Percentiles rank a stretch among this genome's conserved stretches.
These are phyloP conservation scores for Lathyrus aphaca DNA, from an alignment of 306 rosid species.

Conservation along the genomic window DNA sequence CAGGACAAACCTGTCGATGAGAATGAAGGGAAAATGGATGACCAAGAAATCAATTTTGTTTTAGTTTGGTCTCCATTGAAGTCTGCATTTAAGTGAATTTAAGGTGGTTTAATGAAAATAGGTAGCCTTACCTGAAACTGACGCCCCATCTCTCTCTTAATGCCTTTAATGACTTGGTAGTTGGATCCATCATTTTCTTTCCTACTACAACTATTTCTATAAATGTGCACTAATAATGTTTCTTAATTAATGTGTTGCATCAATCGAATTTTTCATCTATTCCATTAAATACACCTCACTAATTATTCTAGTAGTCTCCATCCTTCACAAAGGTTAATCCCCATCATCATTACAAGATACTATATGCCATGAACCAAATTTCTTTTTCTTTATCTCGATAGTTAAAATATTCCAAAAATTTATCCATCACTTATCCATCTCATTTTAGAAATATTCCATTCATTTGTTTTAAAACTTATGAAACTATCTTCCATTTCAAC, in stretches of 20 bases:
- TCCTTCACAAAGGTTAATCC: background rate
- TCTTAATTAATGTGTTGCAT: background rate
- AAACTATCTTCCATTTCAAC: too few species aligned
- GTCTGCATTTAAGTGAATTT: conserved; percentile 88
- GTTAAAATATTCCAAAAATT: background rate
- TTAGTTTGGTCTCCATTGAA: conserved; percentile 68
- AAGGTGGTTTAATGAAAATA: conserved; percentile 81
- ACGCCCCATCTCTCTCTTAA: conserved; percentile 49
- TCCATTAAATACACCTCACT: background rate
- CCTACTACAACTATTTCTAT: background rate
- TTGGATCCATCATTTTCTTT: conserved; percentile 34
- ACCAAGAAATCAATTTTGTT: conserved; percentile 51
- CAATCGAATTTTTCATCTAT: too few species aligned
- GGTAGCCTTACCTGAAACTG: conserved; percentile 64
- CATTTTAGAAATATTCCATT: too few species aligned
- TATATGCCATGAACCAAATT: background rate
- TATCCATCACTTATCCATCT: background rate
- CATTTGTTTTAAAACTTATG: too few species aligned
- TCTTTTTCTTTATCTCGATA: background rate
- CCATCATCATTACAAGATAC: background rate
- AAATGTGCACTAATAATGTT: background rate
- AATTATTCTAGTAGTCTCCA: background rate
- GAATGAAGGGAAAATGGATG: conserved; percentile 48
- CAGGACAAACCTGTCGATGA: conserved; percentile 51
- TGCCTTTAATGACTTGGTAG: conserved; percentile 54